Conservation (phyloP, 2,329 filamentous ascomycete species). For the Colletotrichum zoysiae region DNA sequence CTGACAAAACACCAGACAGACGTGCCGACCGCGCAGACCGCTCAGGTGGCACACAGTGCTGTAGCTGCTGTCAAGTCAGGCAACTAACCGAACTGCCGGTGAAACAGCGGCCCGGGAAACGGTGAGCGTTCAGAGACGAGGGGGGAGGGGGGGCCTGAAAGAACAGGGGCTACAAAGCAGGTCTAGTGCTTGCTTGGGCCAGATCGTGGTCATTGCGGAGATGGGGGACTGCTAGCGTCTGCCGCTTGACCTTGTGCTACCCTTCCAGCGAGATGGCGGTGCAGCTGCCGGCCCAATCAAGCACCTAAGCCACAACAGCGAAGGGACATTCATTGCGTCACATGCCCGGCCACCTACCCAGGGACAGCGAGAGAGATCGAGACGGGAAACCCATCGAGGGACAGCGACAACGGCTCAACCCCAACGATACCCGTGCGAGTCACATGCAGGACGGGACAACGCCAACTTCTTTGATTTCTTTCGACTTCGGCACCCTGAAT, state of each 20-base stretch:
- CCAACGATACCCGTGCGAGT: conserved; percentile 21
- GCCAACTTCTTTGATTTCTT: conserved; percentile 1
- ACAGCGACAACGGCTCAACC: conserved; percentile 3
- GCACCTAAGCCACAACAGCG: conserved; percentile 30
- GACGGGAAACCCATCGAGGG: conserved; percentile 13
- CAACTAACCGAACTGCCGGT: conserved; percentile 23
- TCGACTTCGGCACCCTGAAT: not conserved
- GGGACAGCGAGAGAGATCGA: conserved; percentile 3
- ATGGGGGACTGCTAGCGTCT: conserved; percentile 22
- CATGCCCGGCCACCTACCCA: conserved; percentile 41
- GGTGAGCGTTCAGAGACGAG: not conserved
- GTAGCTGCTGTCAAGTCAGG: conserved; percentile 16
- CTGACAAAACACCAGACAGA: conserved; percentile 10
- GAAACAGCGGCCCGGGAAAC: conserved; percentile 37
- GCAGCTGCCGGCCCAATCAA: conserved; percentile 26
- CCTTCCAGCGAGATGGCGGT: conserved; percentile 23
- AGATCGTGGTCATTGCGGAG: conserved; percentile 26
- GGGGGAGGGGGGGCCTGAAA: not conserved
- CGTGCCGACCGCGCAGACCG: not conserved
- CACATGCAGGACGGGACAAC: conserved; percentile 17
- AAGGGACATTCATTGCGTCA: conserved; percentile 44
- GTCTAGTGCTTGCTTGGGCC: conserved; percentile 6
- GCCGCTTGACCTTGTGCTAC: conserved; percentile 15
- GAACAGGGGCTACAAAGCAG: conserved; percentile 9
- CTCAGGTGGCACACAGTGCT: not conserved